These are phyloP conservation scores for Trichoderma arundinaceum DNA, from an alignment of 2,329 filamentous ascomycete species.

Conservation along the genomic window DNA sequence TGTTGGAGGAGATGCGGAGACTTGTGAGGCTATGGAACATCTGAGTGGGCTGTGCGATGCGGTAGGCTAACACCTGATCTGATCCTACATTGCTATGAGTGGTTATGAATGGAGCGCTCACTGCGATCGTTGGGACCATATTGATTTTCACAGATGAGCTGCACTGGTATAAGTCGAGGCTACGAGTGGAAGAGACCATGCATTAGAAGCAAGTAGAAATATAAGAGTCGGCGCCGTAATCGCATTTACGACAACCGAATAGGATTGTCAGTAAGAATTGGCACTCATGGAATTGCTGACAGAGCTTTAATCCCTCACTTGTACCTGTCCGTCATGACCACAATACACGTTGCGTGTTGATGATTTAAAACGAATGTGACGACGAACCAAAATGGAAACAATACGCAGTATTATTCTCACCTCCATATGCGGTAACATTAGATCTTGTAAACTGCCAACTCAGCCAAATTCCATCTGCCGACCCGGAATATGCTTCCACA, in stretches of 20 bases:
- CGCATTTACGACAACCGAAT: too few relatives aligned
- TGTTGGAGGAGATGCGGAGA: not conserved
- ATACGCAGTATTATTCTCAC: not conserved
- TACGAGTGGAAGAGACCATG: not conserved
- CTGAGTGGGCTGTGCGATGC: not conserved
- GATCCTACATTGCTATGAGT: not conserved
- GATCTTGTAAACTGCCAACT: not conserved
- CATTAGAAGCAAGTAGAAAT: too few relatives aligned
- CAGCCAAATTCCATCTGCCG: not conserved
- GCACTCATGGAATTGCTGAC: not conserved
- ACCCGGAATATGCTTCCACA: conserved; percentile 12
- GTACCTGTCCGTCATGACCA: too few relatives aligned
- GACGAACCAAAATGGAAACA: conserved; percentile 1
- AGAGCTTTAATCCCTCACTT: not conserved
- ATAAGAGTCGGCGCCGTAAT: too few relatives aligned
- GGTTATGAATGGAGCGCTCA: not conserved
- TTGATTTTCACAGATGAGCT: not conserved
- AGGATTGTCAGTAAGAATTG: not conserved
- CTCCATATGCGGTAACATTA: not conserved
- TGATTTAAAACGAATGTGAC: not conserved
- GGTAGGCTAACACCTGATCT: not conserved
- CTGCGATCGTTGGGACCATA: not conserved
- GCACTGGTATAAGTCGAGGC: not conserved
- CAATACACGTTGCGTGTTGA: not conserved
- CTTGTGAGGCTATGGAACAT: not conserved